Evolutionary conservation across 345 rosid genomes (phyloP), one percentile per base, ranked within the genome.

Genomic region (Sisymbrium irio): DNA sequence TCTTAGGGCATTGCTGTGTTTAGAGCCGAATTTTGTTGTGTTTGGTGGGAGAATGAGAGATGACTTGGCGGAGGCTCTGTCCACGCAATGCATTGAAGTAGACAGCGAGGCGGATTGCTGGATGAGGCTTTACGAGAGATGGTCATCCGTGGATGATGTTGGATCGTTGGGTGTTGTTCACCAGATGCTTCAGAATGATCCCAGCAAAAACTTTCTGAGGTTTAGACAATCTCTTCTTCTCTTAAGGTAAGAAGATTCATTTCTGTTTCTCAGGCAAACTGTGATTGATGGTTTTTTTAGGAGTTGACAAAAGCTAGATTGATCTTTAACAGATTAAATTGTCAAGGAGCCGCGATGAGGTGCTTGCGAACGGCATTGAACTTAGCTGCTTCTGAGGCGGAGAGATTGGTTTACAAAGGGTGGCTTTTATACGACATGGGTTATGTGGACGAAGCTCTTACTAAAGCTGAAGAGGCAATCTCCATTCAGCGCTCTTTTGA

Each of bases 121-220:
- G 97, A 81, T 91, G 83, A 87, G 81, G 71, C 93, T 94, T 69
- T 89, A 88, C 54, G 97, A 89, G 13, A 76, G 87, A 73, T 94
- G 98, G 98, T 89, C 97, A 62, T 84, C 83, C n/a, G 96, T 91
- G 4, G 98, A 94, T 83, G 98, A 94, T 78, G 80, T 91, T 54
- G 98, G 92, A 27, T 90, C 96, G 19, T 81, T 94, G 72, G 91
- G 97, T 67, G 92, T 87, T 81, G 83, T 88, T 74, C 89, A 89
- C 75, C 93, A 86, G 80, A 94, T 94, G 97, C 89, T 94, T 55
- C 82, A 37, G 56, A 83, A 83, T 72, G 97, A 91, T 71, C 96
- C 97, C 1, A 78, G 76, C 67, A 94, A 86, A 62, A 85, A 90
- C 83, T 82, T 91, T 62, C 77, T 94, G 57, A 72, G 86, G 77